Evolutionary conservation across 805 yeast species (phyloP).

Genomic region (Yarrowia yakushimensis): DNA sequence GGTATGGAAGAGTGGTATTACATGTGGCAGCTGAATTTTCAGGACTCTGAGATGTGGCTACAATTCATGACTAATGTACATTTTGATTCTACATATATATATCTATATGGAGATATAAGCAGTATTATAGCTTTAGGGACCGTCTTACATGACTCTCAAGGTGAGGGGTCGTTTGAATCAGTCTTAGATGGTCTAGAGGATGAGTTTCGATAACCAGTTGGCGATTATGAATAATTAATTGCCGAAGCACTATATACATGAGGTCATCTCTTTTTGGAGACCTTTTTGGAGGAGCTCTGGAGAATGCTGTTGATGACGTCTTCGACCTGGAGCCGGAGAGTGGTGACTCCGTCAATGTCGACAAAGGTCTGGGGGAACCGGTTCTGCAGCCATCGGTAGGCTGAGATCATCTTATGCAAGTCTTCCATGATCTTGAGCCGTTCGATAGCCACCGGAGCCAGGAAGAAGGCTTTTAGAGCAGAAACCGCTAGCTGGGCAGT

Average conservation of each 20-base stretch:
- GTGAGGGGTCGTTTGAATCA: too few species aligned
- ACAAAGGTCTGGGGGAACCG: conserved; percentile 24
- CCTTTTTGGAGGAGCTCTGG: neutral
- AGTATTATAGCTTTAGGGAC: too few species aligned
- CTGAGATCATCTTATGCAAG: neutral
- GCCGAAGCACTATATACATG: neutral
- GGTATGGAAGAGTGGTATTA: too few species aligned
- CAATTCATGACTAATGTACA: too few species aligned
- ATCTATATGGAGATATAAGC: too few species aligned
- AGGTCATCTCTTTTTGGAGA: neutral
- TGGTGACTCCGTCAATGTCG: conserved; percentile 8
- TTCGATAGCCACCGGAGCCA: neutral
- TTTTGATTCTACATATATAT: too few species aligned
- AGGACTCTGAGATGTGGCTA: too few species aligned
- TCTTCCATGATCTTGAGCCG: conserved; percentile 19
- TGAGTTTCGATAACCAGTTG: too few species aligned
- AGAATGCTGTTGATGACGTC: conserved; percentile 1
- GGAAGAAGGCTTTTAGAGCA: neutral
- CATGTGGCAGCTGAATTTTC: too few species aligned
- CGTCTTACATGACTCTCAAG: too few species aligned
- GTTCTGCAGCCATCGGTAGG: conserved; percentile 21
- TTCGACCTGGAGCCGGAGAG: neutral
- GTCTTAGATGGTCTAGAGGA: too few species aligned
- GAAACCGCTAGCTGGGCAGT: neutral
- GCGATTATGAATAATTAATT: too few species aligned